These are phyloP conservation scores for Trichoderma atroviride DNA, from an alignment of 2,329 filamentous ascomycete genomes.

Conservation along the genomic window DNA sequence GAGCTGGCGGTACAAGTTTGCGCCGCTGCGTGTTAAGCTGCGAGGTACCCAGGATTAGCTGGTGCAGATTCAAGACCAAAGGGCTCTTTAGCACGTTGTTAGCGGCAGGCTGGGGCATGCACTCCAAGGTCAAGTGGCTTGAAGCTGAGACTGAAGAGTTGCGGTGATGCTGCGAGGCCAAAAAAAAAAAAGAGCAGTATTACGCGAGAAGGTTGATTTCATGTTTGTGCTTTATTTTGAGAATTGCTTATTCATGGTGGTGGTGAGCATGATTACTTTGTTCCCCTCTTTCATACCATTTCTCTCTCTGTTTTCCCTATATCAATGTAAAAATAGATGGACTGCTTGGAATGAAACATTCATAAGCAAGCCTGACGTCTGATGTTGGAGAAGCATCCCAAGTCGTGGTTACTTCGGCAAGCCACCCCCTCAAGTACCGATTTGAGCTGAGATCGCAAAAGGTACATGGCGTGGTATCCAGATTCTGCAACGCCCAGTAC, in stretches of 20 bases:
- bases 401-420: background rate
- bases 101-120: conserved; percentile 17
- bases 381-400: background rate
- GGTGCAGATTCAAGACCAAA: conserved; percentile 13
- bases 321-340: background rate
- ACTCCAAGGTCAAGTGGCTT: background rate
- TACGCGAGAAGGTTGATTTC: background rate
- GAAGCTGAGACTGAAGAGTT: background rate
- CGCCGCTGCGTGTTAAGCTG: conserved; percentile 12
- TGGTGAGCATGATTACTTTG: background rate
- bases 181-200: background rate
- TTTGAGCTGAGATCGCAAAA: conserved; percentile 11
- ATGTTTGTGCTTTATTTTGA: background rate
- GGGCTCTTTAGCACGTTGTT: conserved; percentile 13
- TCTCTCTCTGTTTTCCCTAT: background rate
- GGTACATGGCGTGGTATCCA: conserved; percentile 16
- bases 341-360: background rate
- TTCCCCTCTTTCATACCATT: background rate
- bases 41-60: conserved; percentile 23
- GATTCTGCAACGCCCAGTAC: conserved; percentile 4
- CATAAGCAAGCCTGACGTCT: background rate
- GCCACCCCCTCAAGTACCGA: background rate
- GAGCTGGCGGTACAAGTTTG: conserved; percentile 15
- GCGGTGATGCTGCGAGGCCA: background rate
- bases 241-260: background rate